Percentiles rank a stretch among this genome's conserved stretches.
phyloP scores from a whole-genome alignment of 306 rosid genomes.

The Casuarina cunninghamiana region DNA sequence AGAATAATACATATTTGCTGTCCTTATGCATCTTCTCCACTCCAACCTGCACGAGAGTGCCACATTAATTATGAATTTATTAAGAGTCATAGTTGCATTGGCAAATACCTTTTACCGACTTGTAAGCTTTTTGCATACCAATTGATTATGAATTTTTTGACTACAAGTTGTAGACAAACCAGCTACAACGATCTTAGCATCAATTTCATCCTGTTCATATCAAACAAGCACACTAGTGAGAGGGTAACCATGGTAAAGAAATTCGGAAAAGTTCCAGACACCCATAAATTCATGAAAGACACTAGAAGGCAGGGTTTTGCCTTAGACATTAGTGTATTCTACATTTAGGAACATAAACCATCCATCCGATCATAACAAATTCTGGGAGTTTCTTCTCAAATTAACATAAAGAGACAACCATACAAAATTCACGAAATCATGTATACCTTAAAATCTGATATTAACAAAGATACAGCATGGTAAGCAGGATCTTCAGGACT shows the following conservation, averaged over 20 bases:
- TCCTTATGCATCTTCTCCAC: conserved; percentile 87
- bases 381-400: not conserved
- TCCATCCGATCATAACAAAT: conserved; percentile 4
- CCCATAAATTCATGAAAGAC: conserved; percentile 21
- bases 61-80: too few relatives aligned
- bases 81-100: conserved; percentile 11
- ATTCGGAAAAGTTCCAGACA: not conserved
- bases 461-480: conserved; percentile 49
- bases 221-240: conserved; percentile 27
- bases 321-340: not conserved
- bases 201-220: conserved; percentile 66
- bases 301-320: conserved; percentile 1
- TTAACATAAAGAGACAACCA: not conserved
- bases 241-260: conserved; percentile 1
- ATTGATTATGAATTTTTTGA: conserved; percentile 96
- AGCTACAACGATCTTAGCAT: conserved; percentile 75
- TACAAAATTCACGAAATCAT: conserved; percentile 3
- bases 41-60: conserved; percentile 65
- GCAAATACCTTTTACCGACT: conserved; percentile 24
- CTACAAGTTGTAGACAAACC: conserved; percentile 94
- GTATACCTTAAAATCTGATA: conserved; percentile 71
- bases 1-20: conserved; percentile 79
- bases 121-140: conserved; percentile 48
- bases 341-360: not conserved
- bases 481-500: conserved; percentile 91